Percentiles rank a stretch among this genome's conserved stretches.
Evolutionary conservation across 306 rosid genomes (phyloP).

Genomic region (Delonix regia): DNA sequence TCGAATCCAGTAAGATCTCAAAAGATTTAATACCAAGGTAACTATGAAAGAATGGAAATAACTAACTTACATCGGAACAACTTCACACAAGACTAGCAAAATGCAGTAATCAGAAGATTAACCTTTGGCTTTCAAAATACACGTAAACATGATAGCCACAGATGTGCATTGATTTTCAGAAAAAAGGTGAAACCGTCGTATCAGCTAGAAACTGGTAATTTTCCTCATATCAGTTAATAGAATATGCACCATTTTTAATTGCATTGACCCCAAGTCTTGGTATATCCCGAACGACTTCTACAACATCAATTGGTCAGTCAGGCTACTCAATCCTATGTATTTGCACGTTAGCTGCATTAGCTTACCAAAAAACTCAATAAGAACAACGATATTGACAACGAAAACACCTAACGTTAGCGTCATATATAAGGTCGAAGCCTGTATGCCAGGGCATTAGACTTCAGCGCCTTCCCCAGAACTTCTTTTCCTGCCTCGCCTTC

Average conservation of each 20-base stretch:
- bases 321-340: constrained; percentile 43
- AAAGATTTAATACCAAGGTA: background rate
- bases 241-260: constrained; percentile 11
- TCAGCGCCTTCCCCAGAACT: constrained; percentile 36
- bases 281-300: constrained; percentile 29
- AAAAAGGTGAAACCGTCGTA: background rate
- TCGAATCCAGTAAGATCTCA: background rate
- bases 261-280: constrained; percentile 23
- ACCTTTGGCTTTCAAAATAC: background rate
- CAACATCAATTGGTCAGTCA: constrained; percentile 1
- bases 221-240: constrained; percentile 1
- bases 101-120: background rate
- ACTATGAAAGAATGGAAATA: background rate
- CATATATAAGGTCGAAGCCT: background rate
- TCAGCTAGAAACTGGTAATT: constrained; percentile 12
- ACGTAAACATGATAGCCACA: background rate
- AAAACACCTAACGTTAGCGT: background rate
- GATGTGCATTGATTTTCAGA: background rate
- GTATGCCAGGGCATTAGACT: constrained; percentile 14
- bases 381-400: constrained; percentile 13
- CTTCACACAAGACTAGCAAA: background rate
- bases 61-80: background rate
- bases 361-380: constrained; percentile 30
- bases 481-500: constrained; percentile 47
- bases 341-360: constrained; percentile 32